phyloP scores from a whole-genome alignment of 2,329 filamentous ascomycete species.

The Alternaria panax region DNA sequence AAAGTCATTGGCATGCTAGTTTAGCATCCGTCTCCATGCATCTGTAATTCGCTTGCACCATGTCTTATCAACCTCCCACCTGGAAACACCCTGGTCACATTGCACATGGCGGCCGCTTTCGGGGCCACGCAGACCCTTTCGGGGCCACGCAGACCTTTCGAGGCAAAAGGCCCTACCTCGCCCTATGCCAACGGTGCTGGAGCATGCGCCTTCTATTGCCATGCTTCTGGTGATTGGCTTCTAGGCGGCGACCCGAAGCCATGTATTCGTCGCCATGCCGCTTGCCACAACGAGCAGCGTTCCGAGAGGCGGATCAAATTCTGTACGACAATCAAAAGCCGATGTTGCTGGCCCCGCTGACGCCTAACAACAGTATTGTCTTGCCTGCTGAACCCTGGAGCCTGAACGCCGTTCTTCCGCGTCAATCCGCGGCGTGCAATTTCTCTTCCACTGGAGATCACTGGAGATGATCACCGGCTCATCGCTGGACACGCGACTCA shows the following conservation, averaged over 20 bases:
- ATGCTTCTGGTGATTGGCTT: constrained; percentile 37
- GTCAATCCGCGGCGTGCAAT: constrained; percentile 10
- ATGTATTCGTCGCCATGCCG: constrained; percentile 43
- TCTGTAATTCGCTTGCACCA: constrained; percentile 26
- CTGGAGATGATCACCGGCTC: constrained; percentile 38
- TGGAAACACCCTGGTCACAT: constrained; percentile 36
- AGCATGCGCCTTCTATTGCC: constrained; percentile 29
- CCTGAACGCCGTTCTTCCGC: constrained; percentile 12
- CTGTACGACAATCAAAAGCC: constrained; percentile 42
- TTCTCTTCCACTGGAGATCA: constrained; percentile 1
- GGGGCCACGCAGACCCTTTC: constrained; percentile 34
- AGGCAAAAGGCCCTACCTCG: constrained; percentile 33
- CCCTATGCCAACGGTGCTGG: constrained; percentile 29
- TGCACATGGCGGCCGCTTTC: constrained; percentile 42
- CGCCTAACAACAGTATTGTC: constrained; percentile 33
- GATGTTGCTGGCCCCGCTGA: constrained; percentile 43
- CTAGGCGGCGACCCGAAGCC: constrained; percentile 36
- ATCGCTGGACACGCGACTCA: constrained; percentile 27
- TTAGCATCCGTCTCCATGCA: constrained; percentile 20
- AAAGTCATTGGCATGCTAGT: constrained; percentile 19
- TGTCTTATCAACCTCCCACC: constrained; percentile 41
- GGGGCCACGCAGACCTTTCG: constrained; percentile 35
- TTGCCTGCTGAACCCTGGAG: constrained; percentile 32
- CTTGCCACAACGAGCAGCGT: constrained; percentile 38
- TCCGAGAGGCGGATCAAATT: constrained; percentile 34